Conservation (phyloP, 306 rosid genomes). For the Sesbania bispinosa region DNA sequence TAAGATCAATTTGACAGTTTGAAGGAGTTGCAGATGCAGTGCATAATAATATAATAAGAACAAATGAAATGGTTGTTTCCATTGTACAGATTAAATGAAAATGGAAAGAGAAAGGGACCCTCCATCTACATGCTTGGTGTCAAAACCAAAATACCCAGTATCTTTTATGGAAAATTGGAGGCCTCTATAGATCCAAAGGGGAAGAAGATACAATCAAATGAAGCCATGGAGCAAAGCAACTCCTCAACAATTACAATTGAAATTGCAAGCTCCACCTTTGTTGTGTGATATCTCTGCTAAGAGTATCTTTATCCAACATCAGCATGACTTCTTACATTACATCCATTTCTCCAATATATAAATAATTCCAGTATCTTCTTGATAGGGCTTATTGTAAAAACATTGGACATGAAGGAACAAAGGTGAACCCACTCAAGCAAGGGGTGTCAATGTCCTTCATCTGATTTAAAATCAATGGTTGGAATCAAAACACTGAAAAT, state of each 20-base stretch:
- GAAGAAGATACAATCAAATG: too few species aligned
- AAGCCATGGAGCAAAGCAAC: constrained; percentile 52
- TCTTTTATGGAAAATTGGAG: constrained; percentile 41
- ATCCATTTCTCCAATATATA: constrained; percentile 31
- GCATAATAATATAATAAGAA: neutral
- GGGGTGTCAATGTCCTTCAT: constrained; percentile 38
- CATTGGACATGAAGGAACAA: constrained; percentile 24
- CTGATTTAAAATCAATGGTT: constrained; percentile 50
- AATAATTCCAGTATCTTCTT: constrained; percentile 31
- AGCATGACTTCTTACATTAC: constrained; percentile 34
- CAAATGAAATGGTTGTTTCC: constrained; percentile 40
- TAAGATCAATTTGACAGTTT: neutral
- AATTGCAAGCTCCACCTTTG: constrained; percentile 51
- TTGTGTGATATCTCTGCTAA: constrained; percentile 43
- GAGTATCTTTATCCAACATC: constrained; percentile 52
- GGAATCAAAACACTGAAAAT: constrained; percentile 46
- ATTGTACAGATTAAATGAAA: constrained; percentile 46
- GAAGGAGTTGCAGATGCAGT: neutral
- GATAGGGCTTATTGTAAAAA: constrained; percentile 50
- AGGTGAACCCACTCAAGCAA: constrained; percentile 25
- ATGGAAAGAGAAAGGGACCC: constrained; percentile 30
- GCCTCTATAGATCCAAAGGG: constrained; percentile 37
- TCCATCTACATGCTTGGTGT: constrained; percentile 39
- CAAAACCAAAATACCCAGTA: constrained; percentile 50
- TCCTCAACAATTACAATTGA: constrained; percentile 57